A percentile compares a stretch with the other conserved stretches of the same genome.
These are phyloP conservation scores for Glomus cerebriforme DNA, from an alignment of 192 early-diverging fungal genomes.

Conservation along the genomic window DNA sequence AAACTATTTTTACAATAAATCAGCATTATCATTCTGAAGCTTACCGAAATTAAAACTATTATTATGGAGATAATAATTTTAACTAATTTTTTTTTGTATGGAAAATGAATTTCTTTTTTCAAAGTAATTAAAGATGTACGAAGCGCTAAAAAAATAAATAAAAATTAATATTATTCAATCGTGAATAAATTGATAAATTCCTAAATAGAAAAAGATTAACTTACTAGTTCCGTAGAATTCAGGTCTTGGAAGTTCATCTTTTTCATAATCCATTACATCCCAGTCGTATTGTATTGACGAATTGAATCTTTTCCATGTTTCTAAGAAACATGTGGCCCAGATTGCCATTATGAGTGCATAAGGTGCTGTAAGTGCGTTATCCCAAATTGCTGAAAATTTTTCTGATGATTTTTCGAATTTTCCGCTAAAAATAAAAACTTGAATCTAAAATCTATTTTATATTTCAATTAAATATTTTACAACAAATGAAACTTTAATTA, in stretches of 20 bases:
- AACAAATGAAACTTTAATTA: neutral
- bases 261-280: constrained; percentile 56
- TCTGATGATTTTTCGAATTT: neutral
- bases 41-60: constrained; percentile 49
- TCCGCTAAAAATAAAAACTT: neutral
- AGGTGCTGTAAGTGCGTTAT: constrained; percentile 57
- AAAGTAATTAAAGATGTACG: constrained; percentile 57
- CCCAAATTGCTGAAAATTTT: constrained; percentile 47
- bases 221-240: constrained; percentile 58
- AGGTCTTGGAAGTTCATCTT: constrained; percentile 55
- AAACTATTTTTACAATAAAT: neutral
- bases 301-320: constrained; percentile 64
- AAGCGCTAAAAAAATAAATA: constrained; percentile 16
- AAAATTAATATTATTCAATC: neutral
- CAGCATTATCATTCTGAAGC: neutral
- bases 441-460: neutral
- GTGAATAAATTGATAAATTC: neutral
- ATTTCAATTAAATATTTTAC: neutral
- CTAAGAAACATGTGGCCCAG: constrained; percentile 62
- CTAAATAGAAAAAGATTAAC: neutral
- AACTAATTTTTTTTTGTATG: constrained; percentile 38
- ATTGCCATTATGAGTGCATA: constrained; percentile 64
- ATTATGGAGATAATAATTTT: constrained; percentile 43
- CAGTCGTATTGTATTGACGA: constrained; percentile 53
- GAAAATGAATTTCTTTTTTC: constrained; percentile 50